Conservation (phyloP, 176 grass and related monocot genomes). For the Musa acuminata region DNA sequence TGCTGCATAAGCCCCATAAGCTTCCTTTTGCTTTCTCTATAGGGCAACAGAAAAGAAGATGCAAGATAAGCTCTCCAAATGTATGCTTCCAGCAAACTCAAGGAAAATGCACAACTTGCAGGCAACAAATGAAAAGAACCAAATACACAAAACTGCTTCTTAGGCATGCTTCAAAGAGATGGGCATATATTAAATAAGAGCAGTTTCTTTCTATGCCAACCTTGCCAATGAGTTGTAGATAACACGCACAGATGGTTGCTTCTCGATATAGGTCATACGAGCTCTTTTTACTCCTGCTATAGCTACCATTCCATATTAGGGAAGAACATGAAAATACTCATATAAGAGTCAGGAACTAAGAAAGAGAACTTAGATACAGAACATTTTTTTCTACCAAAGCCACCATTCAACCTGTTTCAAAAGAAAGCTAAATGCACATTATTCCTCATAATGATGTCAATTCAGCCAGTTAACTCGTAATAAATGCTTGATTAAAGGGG, state of each 20-base stretch:
- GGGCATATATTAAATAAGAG: neutral
- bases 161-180: neutral
- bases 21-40: slow-evolving; percentile 79
- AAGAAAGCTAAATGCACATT: too few species aligned
- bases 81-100: slow-evolving; percentile 2
- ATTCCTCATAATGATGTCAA: too few species aligned
- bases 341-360: neutral
- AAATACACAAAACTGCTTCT: neutral
- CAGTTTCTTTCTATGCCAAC: neutral
- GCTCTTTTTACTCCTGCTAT: slow-evolving; percentile 74
- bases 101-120: neutral
- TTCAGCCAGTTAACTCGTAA: neutral
- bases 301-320: slow-evolving; percentile 57
- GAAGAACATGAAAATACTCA: slow-evolving; percentile 29
- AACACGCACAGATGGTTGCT: slow-evolving; percentile 58
- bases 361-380: neutral
- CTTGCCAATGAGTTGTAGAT: slow-evolving; percentile 58
- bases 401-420: neutral
- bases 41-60: slow-evolving; percentile 19
- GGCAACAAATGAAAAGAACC: neutral
- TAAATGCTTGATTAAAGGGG: slow-evolving; percentile 9
- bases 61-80: neutral
- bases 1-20: slow-evolving; percentile 74
- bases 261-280: slow-evolving; percentile 30
- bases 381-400: neutral